These are phyloP conservation scores for Selaginella tamariscina DNA, from an alignment of 75 land plant species.

Conservation along the genomic window DNA sequence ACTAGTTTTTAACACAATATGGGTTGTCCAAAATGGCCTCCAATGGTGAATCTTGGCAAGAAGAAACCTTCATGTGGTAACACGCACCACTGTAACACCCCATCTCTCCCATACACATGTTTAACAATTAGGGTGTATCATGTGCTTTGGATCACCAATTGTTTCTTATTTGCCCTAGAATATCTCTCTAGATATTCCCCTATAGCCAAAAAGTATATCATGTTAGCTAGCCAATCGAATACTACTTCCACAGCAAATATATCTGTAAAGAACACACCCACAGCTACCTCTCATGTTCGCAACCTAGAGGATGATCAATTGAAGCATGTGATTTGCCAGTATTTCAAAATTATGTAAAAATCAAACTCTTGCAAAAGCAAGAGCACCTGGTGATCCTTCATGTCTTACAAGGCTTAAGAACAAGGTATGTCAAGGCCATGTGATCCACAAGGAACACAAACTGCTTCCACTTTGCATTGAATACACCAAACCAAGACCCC, in stretches of 20 bases:
- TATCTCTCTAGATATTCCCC: background rate
- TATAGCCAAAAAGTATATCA: background rate
- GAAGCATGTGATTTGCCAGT: background rate
- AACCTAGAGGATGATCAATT: background rate
- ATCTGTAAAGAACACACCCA: background rate
- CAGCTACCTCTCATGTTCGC: background rate
- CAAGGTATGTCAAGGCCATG: too few species aligned
- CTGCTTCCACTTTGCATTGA: background rate
- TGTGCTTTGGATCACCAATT: background rate
- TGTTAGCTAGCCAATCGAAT: background rate
- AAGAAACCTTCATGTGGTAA: background rate
- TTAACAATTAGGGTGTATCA: background rate
- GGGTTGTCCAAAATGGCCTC: background rate
- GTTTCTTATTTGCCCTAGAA: background rate
- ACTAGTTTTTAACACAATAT: background rate
- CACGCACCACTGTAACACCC: background rate
- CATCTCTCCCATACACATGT: background rate
- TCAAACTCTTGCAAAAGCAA: background rate
- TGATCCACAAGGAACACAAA: too few species aligned
- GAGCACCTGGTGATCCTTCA: background rate
- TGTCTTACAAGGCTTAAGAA: too few species aligned
- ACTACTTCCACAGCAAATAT: background rate
- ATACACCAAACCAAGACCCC: constrained; percentile 5
- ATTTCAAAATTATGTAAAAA: background rate
- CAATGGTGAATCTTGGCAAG: background rate